phyloP scores from a whole-genome alignment of 2,329 filamentous ascomycete species.

The Penicillium sp. region DNA sequence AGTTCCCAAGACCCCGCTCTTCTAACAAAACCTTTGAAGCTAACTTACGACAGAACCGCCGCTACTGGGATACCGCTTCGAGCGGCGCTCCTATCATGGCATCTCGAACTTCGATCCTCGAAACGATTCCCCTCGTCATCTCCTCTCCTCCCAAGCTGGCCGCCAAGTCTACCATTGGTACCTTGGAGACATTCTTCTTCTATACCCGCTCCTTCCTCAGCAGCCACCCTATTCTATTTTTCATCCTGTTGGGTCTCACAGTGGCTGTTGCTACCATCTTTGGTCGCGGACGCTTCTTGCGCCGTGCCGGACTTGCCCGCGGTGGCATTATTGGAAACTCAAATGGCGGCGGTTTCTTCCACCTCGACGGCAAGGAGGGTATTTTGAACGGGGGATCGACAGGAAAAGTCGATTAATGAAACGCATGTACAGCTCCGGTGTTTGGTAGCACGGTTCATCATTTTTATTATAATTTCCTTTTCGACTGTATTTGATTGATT shows the following conservation, averaged over 20 bases:
- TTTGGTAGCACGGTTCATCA: slow-evolving; percentile 26
- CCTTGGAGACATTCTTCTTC: slow-evolving; percentile 53
- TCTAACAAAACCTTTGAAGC: slow-evolving; percentile 5
- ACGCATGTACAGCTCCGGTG: slow-evolving; percentile 38
- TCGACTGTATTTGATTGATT: slow-evolving; percentile 28
- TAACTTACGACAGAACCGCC: slow-evolving; percentile 68
- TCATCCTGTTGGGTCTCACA: slow-evolving; percentile 43
- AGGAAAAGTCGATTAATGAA: slow-evolving; percentile 53
- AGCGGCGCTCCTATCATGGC: slow-evolving; percentile 89
- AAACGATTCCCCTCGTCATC: slow-evolving; percentile 66
- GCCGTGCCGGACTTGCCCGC: slow-evolving; percentile 29
- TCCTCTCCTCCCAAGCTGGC: slow-evolving; percentile 52
- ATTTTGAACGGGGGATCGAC: slow-evolving; percentile 47
- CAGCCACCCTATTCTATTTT: slow-evolving; percentile 49
- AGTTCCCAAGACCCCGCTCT: slow-evolving; percentile 48
- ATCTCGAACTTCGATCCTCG: slow-evolving; percentile 86
- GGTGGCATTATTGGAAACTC: slow-evolving; percentile 43
- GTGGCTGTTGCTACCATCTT: slow-evolving; percentile 39
- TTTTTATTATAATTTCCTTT: slow-evolving; percentile 26
- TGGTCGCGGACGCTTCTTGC: slow-evolving; percentile 37
- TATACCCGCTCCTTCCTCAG: slow-evolving; percentile 47
- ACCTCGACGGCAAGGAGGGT: slow-evolving; percentile 54
- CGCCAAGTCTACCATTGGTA: slow-evolving; percentile 55
- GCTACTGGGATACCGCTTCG: slow-evolving; percentile 91
- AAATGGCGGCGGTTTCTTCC: slow-evolving; percentile 48